A percentile compares a stretch with the other conserved stretches of the same genome.
Evolutionary conservation across 2,329 filamentous ascomycete species (phyloP).

Genomic region (Trichoderma sp.): DNA sequence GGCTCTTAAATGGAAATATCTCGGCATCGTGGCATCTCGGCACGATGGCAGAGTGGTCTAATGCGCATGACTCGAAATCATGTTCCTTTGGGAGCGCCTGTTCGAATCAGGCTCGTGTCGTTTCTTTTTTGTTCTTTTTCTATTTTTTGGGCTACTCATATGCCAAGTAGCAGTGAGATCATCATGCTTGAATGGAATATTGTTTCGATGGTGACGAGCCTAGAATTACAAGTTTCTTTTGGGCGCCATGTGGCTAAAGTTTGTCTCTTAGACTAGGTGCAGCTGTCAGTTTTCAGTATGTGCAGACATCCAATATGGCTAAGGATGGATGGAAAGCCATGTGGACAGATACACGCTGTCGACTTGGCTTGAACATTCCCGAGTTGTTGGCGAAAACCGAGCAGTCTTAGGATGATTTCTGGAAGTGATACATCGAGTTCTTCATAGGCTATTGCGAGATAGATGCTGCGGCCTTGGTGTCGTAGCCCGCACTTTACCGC

Average conservation of each 20-base stretch:
- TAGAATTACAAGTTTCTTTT: not conserved
- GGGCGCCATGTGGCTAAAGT: not conserved
- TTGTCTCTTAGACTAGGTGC: not conserved
- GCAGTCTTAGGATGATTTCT: not conserved
- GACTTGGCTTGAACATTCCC: not conserved
- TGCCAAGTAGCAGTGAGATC: not conserved
- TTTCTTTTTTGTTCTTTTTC: not conserved
- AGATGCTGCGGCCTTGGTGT: not conserved
- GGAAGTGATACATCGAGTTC: not conserved
- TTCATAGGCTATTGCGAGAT: not conserved
- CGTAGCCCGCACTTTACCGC: not conserved
- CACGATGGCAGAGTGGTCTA: slow-evolving; percentile 18
- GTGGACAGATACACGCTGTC: not conserved
- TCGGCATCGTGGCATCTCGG: not conserved
- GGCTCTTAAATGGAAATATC: not conserved
- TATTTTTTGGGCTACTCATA: not conserved
- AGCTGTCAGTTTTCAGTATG: not conserved
- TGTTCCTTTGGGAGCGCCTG: slow-evolving; percentile 18
- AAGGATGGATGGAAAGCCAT: not conserved
- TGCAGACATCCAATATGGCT: too few relatives aligned
- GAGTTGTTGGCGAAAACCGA: not conserved
- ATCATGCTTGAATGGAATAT: not conserved
- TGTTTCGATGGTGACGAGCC: not conserved
- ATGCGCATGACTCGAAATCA: slow-evolving; percentile 23
- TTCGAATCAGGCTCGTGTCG: slow-evolving; percentile 19